These are phyloP conservation scores for Microcos paniculata DNA, from an alignment of 345 rosid species.

Conservation along the genomic window DNA sequence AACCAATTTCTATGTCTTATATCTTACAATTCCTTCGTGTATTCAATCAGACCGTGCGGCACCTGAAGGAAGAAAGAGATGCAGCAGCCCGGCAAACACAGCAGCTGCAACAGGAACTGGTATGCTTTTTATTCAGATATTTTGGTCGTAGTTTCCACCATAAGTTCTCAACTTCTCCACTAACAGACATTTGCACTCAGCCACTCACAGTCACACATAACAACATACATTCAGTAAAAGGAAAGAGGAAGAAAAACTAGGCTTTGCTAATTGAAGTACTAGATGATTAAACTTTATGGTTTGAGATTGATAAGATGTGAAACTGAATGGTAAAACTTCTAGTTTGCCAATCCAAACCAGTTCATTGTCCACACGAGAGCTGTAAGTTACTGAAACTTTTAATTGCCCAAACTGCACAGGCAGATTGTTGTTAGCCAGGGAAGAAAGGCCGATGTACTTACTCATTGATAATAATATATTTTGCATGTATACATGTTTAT, in stretches of 20 bases:
- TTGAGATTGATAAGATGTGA: background rate
- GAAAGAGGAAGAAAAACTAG: too few relatives aligned
- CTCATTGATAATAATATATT: background rate
- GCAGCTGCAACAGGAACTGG: constrained; percentile 87
- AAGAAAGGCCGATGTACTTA: background rate
- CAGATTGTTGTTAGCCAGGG: too few relatives aligned
- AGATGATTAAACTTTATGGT: background rate
- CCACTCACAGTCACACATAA: background rate
- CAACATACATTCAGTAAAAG: too few relatives aligned
- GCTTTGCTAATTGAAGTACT: background rate
- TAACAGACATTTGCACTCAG: background rate
- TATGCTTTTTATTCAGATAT: constrained; percentile 17
- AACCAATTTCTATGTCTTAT: background rate
- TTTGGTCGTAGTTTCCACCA: background rate
- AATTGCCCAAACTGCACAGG: too few relatives aligned
- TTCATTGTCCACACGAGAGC: background rate
- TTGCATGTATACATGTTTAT: background rate
- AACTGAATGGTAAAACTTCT: background rate
- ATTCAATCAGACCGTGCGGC: constrained; percentile 57
- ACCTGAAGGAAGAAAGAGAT: constrained; percentile 80
- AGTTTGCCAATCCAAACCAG: background rate
- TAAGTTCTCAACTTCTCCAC: background rate
- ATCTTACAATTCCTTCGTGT: background rate
- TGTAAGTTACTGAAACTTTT: background rate
- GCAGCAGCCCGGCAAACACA: constrained; percentile 67